Evolutionary conservation across 805 yeast genomes (phyloP), one percentile per base, ranked within the genome.

Genomic region (Teunomyces pallodes): DNA sequence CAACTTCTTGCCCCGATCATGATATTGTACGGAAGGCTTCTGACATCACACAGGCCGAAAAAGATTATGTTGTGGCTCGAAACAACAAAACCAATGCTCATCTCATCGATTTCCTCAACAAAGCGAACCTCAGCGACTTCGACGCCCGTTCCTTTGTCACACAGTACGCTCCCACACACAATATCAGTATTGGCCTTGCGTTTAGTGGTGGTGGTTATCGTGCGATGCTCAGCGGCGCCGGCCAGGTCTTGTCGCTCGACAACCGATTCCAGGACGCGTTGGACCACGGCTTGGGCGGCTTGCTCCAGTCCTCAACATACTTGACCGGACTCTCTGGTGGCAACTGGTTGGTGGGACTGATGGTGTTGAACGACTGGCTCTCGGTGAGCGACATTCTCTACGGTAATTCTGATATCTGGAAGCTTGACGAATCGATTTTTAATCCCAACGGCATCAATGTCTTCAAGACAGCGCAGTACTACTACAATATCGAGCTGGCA

Each of bases 381-480:
- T 58, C 70, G 1, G 69, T 70, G 9, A 64, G 48, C 5, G 66
- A 67, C 33, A 61, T 71, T 16, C 9, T 68, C 13, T 46, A 54
- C 13, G 61, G 59, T 5, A 48, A 57, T 8, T 47, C 53, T 10
- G 59, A 60, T 20, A 75, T 87, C 47, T 89, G 96, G 96, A 81
- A 88, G 55, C 72, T 89, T 46, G 74, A 74, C 9, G 70, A 82
- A 54, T 74, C 84, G 4, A 81, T 89, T 36, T 63, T 83, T 55
- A 72, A 76, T 50, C 84, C 87, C 10, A 83, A 81, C 52, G 92
- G 94, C 1, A 55, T 75, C 54, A 80, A 86, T 55, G 56, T 84
- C 43, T 65, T 84, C 50, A 61, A 70, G 33, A 77, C 83, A 2
- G 71, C 72, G 6, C 35, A 40, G 32, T 79, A 79, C 59, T 84